Base-by-base conservation (phyloP, 2,329 filamentous ascomycete genomes). In the Diaporthe citri region DNA sequence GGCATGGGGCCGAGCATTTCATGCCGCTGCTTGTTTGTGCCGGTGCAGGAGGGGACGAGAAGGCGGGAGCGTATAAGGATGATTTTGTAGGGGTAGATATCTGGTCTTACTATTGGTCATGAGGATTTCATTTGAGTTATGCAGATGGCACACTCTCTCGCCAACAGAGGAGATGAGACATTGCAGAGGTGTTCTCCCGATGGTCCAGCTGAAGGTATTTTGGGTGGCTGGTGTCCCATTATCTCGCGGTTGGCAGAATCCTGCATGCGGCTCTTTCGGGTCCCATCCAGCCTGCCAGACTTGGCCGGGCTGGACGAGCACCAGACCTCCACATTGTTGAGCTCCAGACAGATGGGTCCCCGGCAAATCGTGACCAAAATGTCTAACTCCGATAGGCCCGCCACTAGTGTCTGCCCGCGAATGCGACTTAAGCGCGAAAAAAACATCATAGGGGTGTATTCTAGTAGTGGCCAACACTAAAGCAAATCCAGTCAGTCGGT, bases 1-100 rank as follows among this genome's bases (percentile, higher is more conserved):
- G 82, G 1, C 80, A 83, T 13, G 88, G 87, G 0, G 89, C 88
- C 0, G 90, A 91, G 81, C 90, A 92, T 77, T 91, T 91, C 72
- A 81, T 91, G 85, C 90, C 90, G 74, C 80, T 92, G 81, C 79
- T 91, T 60, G 90, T 91, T 43, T 75, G 72, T 60, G 72, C 51
- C 10, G 72, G 72, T 10, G 72, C 72, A 20, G 64, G 72, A 17
- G 72, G 72, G 22, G 72, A 74, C 12, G 64, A 39, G 28, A 74
- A 71, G 41, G 72, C 62, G 15, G 60, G 51, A 25, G 51, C 51
- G 22, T 74, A 48, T n/a, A 71, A 71, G 64, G 72, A 74, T 41
- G 52, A 57, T 51, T 74, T 74, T 10, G 15, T 4, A 22, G 72
- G 72, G 22, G 72, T 41, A 2, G 72, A 71, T 25, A 71, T 69